Conservation (phyloP, 805 yeast species). For the Maudiozyma bulderi region DNA sequence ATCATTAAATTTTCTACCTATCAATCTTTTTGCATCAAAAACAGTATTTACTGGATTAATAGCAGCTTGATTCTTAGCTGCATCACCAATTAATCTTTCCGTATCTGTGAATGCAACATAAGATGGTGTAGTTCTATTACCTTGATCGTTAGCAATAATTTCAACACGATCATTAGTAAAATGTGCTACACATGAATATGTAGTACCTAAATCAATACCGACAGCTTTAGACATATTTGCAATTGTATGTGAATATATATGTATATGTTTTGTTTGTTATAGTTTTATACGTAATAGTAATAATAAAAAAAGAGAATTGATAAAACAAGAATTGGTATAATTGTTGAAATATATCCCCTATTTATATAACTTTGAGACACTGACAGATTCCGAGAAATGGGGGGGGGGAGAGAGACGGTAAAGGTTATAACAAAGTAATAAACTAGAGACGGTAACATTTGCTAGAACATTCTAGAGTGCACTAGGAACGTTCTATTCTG, state of each 20-base stretch:
- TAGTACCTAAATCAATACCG: constrained; percentile 79
- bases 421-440: no score
- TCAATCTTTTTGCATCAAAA: constrained; percentile 85
- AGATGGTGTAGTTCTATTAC: constrained; percentile 96
- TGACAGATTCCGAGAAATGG: no score
- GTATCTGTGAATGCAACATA: constrained; percentile 90
- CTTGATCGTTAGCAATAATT: constrained; percentile 95
- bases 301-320: background rate
- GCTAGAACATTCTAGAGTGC: no score
- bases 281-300: background rate
- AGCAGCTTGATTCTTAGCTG: constrained; percentile 96
- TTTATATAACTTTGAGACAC: no score
- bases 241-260: background rate
- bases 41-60: constrained; percentile 87
- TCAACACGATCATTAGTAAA: constrained; percentile 88
- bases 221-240: constrained; percentile 40
- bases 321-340: background rate
- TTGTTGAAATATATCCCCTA: background rate
- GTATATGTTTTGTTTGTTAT: background rate
- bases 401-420: no score
- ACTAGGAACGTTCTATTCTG: no score
- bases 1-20: constrained; percentile 80
- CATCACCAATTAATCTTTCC: constrained; percentile 92
- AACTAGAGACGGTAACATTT: no score
- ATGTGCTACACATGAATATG: constrained; percentile 94